Conservation (phyloP, 148 eudicot species). For the Heliosperma pusillum region DNA sequence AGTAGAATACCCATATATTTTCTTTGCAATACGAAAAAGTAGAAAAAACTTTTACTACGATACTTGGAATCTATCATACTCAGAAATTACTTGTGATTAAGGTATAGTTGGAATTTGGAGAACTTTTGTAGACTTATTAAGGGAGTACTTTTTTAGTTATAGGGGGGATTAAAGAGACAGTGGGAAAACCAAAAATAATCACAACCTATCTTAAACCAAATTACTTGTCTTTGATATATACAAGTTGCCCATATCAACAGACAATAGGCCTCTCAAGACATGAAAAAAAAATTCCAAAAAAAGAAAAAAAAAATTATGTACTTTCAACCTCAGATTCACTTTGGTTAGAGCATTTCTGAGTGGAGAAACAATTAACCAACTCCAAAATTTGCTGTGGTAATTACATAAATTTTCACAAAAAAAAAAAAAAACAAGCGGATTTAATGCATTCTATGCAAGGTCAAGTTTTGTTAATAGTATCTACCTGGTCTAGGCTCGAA, state of each 20-base stretch:
- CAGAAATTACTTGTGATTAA: too few species aligned
- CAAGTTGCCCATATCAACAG: slow-evolving; percentile 12
- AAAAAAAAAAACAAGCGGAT: too few species aligned
- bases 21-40: too few species aligned
- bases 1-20: too few species aligned
- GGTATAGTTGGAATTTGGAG: too few species aligned
- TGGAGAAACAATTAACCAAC: slow-evolving; percentile 9
- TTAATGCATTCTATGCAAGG: neutral
- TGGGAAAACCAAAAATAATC: neutral
- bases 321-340: neutral
- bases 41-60: too few species aligned
- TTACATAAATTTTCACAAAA: neutral
- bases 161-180: too few species aligned
- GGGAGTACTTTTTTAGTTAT: too few species aligned
- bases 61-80: too few species aligned
- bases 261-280: neutral
- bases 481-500: slow-evolving; percentile 49
- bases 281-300: neutral
- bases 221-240: slow-evolving; percentile 20
- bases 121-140: too few species aligned
- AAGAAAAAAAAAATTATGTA: neutral
- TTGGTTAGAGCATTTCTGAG: slow-evolving; percentile 12
- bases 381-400: neutral
- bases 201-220: slow-evolving; percentile 18
- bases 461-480: slow-evolving; percentile 18